Evolutionary conservation across 306 rosid species (phyloP).

Genomic region (Vigna reflexopilosa): DNA sequence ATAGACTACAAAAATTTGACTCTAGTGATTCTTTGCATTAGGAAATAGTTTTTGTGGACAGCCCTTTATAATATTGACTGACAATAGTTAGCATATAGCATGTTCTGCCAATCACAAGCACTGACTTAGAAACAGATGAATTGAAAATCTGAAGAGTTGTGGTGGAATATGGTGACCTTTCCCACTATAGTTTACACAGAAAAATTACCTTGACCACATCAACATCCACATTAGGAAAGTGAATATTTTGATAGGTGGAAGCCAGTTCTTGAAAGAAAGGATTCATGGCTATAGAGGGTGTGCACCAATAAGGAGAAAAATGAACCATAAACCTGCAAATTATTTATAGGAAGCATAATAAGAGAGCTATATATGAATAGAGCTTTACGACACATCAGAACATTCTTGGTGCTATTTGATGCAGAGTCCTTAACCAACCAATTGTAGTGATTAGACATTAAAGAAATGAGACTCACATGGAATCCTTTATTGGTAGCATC

Average conservation of each 20-base stretch:
- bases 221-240: constrained; percentile 59
- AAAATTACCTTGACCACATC: constrained; percentile 58
- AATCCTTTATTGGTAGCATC: constrained; percentile 47
- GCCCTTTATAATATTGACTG: background rate
- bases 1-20: background rate
- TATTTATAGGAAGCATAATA: background rate
- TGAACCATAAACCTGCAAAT: constrained; percentile 58
- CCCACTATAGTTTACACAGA: background rate
- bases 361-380: background rate
- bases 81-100: background rate
- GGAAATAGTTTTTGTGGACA: background rate
- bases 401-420: constrained; percentile 30
- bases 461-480: constrained; percentile 44
- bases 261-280: constrained; percentile 53
- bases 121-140: background rate
- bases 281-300: constrained; percentile 56
- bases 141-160: constrained; percentile 11
- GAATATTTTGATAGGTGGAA: constrained; percentile 39
- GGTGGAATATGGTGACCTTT: background rate
- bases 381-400: background rate
- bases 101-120: constrained; percentile 35
- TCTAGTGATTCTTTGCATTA: background rate
- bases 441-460: constrained; percentile 8
- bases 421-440: constrained; percentile 35
- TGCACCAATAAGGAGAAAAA: constrained; percentile 62